Percentiles rank a stretch among this genome's conserved stretches.
These are phyloP conservation scores for Dictyostelium capitatum DNA, from an alignment of 78 protist species.

Conservation along the genomic window DNA sequence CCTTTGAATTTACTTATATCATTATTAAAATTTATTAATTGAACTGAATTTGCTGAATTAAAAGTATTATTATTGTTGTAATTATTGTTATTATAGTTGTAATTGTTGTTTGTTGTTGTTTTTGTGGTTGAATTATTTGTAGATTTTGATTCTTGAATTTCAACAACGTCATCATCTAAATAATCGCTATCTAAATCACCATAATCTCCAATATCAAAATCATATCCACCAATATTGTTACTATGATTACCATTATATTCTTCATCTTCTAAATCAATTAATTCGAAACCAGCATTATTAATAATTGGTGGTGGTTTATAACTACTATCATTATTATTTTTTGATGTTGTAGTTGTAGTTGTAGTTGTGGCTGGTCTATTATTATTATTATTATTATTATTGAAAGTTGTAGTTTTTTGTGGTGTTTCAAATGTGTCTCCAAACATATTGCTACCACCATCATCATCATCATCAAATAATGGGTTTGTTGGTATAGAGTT, in stretches of 20 bases:
- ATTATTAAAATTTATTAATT: not conserved
- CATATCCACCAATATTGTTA: not conserved
- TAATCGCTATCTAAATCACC: not conserved
- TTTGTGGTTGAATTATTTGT: not conserved
- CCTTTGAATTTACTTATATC: conserved; percentile 2
- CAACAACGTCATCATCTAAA: not conserved
- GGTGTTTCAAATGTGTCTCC: no score
- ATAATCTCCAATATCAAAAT: not conserved
- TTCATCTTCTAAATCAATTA: not conserved
- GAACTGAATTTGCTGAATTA: not conserved
- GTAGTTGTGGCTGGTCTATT: not conserved
- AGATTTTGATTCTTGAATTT: not conserved
- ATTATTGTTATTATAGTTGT: not conserved
- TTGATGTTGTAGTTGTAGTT: not conserved
- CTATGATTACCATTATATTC: not conserved
- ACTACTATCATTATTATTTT: not conserved
- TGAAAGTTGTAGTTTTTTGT: not conserved
- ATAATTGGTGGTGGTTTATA: not conserved
- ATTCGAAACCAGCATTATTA: not conserved
- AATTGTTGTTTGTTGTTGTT: not conserved
- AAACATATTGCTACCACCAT: no score
- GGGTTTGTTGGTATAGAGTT: conserved; percentile 4
- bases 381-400: not conserved
- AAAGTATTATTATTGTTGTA: not conserved
- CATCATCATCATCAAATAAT: no score